Base-by-base conservation (phyloP, 2,329 filamentous ascomycete species). In the Aspergillus fructus region DNA sequence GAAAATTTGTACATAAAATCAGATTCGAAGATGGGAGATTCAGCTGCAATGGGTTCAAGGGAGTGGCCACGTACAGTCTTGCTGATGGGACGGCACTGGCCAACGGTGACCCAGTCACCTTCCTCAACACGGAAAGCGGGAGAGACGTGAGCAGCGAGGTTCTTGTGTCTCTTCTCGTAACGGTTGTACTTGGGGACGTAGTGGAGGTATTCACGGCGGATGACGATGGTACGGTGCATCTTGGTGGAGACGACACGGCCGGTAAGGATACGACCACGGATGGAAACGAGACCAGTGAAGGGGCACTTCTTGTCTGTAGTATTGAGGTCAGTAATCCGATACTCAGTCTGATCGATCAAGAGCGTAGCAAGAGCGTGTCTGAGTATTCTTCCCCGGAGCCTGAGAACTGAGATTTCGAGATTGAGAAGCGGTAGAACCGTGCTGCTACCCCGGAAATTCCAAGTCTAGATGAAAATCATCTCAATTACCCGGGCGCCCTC, bases 161-260 rank as follows among this genome's bases (percentile, higher is more conserved):
- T 99, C 90, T 97, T 97, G 91, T 99, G 94, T 81, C 94, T 88
- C 89, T 97, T 97, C 91, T 99, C 96, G 83, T 99, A 99, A 89
- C 94, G 91, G 79, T 90, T 86, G 89, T 99, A 99, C 87, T 99
- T 99, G 82, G 93, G 93, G 79, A 99, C 90, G 85, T 91, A 99
- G 87, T 99, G 94, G 65, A 99, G 91, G 87, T 99, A 99, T 87
- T 99, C 94, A 83, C 94, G 89, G 81, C 94, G 94, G 87, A 99
- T 96, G 84, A 99, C 89, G 79, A 97, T 84, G 75, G 94, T 99
- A 83, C 94, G 91, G 90, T 99, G 94, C 94, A 99, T 99, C 91
- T 99, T 99, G 83, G 94, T 99, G 75, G 93, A 97, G 78, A 97
- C 90, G 77, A 99, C 94, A 78, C 92, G 97, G 77, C 94, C 94